These are phyloP conservation scores for Jamesozyma gamospora DNA, from an alignment of 805 yeast genomes.

Conservation along the genomic window DNA sequence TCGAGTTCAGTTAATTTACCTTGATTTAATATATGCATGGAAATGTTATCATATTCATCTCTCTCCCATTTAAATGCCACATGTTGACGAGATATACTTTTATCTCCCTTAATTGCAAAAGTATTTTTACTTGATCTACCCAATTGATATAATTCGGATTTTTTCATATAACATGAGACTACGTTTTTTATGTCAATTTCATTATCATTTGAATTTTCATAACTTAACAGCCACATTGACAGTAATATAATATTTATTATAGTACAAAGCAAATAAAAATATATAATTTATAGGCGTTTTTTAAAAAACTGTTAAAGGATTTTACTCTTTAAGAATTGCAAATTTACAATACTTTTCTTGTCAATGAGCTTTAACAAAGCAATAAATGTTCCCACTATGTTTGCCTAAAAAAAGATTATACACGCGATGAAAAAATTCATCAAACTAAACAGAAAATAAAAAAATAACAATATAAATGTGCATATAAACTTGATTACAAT, in stretches of 20 bases:
- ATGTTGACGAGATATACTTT: conserved; percentile 28
- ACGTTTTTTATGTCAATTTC: conserved; percentile 5
- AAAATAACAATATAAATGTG: no score
- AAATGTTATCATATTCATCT: neutral
- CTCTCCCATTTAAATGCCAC: conserved; percentile 13
- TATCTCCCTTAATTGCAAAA: conserved; percentile 24
- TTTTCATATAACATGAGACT: conserved; percentile 13
- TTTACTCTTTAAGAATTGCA: no score
- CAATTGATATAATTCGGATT: conserved; percentile 9
- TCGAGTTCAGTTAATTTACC: conserved; percentile 24
- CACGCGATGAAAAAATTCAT: no score
- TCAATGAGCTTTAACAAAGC: no score
- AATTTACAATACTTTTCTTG: no score
- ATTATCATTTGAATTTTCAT: conserved; percentile 14
- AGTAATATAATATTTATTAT: no score
- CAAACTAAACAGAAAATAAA: no score
- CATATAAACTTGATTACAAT: neutral
- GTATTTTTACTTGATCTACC: conserved; percentile 27
- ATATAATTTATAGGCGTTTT: no score
- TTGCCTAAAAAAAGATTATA: no score
- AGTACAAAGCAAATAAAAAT: no score
- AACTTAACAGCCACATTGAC: conserved; percentile 20
- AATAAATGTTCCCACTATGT: no score
- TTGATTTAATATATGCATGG: conserved; percentile 9
- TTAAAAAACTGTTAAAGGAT: no score